Conservation (phyloP, 2,329 filamentous ascomycete species). For the Penicillium corylophilum region DNA sequence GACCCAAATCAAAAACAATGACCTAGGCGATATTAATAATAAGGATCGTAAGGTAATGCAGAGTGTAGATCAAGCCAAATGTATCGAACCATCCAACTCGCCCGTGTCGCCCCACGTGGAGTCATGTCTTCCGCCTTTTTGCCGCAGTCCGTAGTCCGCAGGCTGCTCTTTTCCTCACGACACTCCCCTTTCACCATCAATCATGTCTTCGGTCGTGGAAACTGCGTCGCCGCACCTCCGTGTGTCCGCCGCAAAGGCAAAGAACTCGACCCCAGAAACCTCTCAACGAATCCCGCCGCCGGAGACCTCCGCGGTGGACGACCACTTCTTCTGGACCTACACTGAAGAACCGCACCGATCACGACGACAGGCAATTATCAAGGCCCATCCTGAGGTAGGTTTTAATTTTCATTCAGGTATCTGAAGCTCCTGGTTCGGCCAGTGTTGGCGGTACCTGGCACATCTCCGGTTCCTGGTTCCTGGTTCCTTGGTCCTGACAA, state of each 20-base stretch:
- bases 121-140: slow-evolving; percentile 28
- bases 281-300: slow-evolving; percentile 32
- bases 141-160: neutral
- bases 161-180: slow-evolving; percentile 15
- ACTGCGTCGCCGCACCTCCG: slow-evolving; percentile 36
- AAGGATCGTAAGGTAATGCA: neutral
- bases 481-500: neutral
- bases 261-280: slow-evolving; percentile 21
- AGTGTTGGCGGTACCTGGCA: neutral
- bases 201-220: slow-evolving; percentile 32
- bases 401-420: slow-evolving; percentile 2
- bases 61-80: slow-evolving; percentile 17
- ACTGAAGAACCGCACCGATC: slow-evolving; percentile 96
- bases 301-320: slow-evolving; percentile 37
- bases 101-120: slow-evolving; percentile 40
- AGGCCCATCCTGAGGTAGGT: slow-evolving; percentile 88
- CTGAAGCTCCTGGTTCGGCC: neutral
- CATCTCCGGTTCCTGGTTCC: neutral
- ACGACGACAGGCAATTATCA: slow-evolving; percentile 89
- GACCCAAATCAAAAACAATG: slow-evolving; percentile 7
- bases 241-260: slow-evolving; percentile 32
- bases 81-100: slow-evolving; percentile 11
- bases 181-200: slow-evolving; percentile 13
- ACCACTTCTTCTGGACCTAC: slow-evolving; percentile 96
- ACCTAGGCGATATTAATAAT: neutral